Evolutionary conservation across 2,329 filamentous ascomycete genomes (phyloP), one percentile per base, ranked within the genome.

Genomic region (Cercospora sp.): DNA sequence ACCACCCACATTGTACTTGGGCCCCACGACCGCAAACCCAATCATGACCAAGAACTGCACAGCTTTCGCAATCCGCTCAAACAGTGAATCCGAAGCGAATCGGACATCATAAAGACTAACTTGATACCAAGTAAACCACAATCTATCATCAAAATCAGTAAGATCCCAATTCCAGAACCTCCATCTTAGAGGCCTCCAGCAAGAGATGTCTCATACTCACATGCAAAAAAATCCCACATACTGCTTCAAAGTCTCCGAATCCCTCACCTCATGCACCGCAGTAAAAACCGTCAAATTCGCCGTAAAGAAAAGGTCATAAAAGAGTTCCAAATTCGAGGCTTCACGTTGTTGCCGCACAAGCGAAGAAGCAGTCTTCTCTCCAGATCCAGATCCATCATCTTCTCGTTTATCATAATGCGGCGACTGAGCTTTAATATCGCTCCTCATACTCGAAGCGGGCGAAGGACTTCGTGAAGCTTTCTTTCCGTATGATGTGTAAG

Each of bases 101-200:
- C 89, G 87, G 40, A 90, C 85, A 76, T 91, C 89, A 75, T 88
- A 90, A 1, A 90, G 79, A 7, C 85, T 84, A 26, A 88, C 85
- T 68, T 89, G 82, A 40, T 90, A 83, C 89, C 89, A 91, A n/a
- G 87, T 89, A 67, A 89, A 85, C 88, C 88, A 91, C 5, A 67
- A 90, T 28, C 48, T 64, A 6, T 28, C 20, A 51, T 16, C 45
- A 51, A 51, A 1, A 13, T 51, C 20, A 51, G 45, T 7, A 13
- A 30, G n/a, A 57, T 2, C 6, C 7, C 30, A 57, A 1, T 16
- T 9, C 23, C 23, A 9, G 8, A 16, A 0, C 4, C 6, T 12
- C 8, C 3, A n/a, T n/a, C n/a, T n/a, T n/a, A n/a, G n/a, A n/a
- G n/a, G n/a, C n/a, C n/a, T n/a, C n/a, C n/a, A n/a, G n/a, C n/a